These are phyloP conservation scores for Triticum urartu DNA, from an alignment of 176 grass and related monocot species.

Conservation along the genomic window DNA sequence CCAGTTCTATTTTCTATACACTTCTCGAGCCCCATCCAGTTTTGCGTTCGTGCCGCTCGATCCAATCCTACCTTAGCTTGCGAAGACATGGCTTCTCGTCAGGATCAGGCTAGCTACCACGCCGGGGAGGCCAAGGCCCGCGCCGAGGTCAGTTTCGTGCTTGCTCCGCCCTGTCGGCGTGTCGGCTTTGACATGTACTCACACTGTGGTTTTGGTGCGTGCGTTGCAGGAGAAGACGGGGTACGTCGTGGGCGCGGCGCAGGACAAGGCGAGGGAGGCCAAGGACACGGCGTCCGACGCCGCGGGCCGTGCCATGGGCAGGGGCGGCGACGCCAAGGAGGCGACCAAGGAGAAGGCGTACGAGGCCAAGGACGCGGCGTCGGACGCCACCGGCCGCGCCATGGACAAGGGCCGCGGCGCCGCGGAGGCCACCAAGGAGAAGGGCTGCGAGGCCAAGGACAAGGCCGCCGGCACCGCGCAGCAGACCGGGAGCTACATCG, in stretches of 20 bases:
- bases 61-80: background rate
- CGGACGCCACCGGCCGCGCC: constrained; percentile 16
- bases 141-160: constrained; percentile 38
- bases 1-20: background rate
- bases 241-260: constrained; percentile 10
- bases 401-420: constrained; percentile 37
- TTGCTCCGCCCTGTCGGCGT: no score
- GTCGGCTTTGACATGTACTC: background rate
- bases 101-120: constrained; percentile 41
- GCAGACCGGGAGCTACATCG: constrained; percentile 28
- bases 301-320: constrained; percentile 4
- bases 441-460: constrained; percentile 33
- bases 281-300: constrained; percentile 26
- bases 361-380: constrained; percentile 19
- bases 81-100: constrained; percentile 56
- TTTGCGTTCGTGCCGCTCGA: background rate
- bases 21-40: background rate
- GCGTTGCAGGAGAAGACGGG: constrained; percentile 41
- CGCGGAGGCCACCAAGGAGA: background rate
- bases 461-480: constrained; percentile 12
- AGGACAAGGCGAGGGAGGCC: constrained; percentile 35
- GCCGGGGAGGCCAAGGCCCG: constrained; percentile 67
- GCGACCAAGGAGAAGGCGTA: constrained; percentile 31
- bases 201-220: background rate
- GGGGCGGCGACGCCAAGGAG: constrained; percentile 10